These are phyloP conservation scores for Stevia rebaudiana DNA, from an alignment of 140 eudicot genomes.

Conservation along the genomic window DNA sequence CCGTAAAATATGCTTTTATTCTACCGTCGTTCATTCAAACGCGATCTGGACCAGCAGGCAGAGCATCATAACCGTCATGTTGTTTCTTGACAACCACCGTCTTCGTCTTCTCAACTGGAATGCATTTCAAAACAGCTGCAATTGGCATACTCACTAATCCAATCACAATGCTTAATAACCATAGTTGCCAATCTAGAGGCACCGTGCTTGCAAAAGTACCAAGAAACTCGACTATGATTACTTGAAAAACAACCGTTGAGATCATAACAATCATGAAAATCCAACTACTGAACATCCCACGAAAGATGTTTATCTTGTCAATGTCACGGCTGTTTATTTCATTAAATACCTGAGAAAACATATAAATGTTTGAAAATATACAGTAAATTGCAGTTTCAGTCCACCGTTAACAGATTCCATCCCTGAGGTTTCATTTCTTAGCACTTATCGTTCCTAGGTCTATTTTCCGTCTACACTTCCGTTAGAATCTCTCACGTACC, in stretches of 20 bases:
- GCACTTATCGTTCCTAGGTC: too few species aligned
- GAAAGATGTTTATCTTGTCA: conserved; percentile 71
- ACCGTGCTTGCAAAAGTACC: conserved; percentile 92
- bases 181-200: conserved; percentile 73
- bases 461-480: too few species aligned
- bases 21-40: conserved; percentile 30
- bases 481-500: too few species aligned
- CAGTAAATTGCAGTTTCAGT: too few species aligned
- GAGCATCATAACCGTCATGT: conserved; percentile 58
- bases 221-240: conserved; percentile 72
- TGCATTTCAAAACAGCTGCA: conserved; percentile 81
- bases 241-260: conserved; percentile 71
- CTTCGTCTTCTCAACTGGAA: conserved; percentile 54
- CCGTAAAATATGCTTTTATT: not conserved
- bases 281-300: conserved; percentile 76
- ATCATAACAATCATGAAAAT: conserved; percentile 59
- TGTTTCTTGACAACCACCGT: conserved; percentile 27
- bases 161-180: conserved; percentile 62
- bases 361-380: too few species aligned
- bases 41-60: conserved; percentile 45
- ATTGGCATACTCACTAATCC: conserved; percentile 71
- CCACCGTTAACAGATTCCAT: too few species aligned
- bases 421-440: too few species aligned
- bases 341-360: conserved; percentile 70
- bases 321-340: conserved; percentile 96